Evolutionary conservation across 805 yeast genomes (phyloP).

Genomic region (Priceomyces melissophilus): DNA sequence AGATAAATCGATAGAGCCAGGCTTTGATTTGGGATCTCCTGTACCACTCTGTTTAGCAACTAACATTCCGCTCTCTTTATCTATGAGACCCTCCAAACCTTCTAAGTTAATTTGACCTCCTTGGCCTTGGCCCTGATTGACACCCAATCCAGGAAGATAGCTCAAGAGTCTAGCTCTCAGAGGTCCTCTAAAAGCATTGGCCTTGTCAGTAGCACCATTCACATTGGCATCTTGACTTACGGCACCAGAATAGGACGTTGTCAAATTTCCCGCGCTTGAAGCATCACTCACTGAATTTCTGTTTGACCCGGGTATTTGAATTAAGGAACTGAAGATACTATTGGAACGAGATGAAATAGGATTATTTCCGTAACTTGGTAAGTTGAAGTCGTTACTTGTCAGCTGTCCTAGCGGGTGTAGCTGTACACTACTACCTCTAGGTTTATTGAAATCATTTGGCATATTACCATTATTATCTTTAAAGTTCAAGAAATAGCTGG

Average conservation of each 20-base stretch:
- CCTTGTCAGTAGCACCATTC: slow-evolving; percentile 1
- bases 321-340: slow-evolving; percentile 36
- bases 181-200: slow-evolving; percentile 2
- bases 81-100: slow-evolving; percentile 30
- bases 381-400: slow-evolving; percentile 2
- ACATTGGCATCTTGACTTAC: slow-evolving; percentile 3
- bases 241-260: slow-evolving; percentile 1
- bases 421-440: slow-evolving; percentile 37
- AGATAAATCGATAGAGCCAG: slow-evolving; percentile 25
- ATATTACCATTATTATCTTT: slow-evolving; percentile 12
- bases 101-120: slow-evolving; percentile 22
- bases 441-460: slow-evolving; percentile 13
- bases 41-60: slow-evolving; percentile 24
- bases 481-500: slow-evolving; percentile 15
- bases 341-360: slow-evolving; percentile 31
- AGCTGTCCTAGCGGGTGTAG: slow-evolving; percentile 32
- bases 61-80: slow-evolving; percentile 31
- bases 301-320: slow-evolving; percentile 36
- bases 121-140: too few species aligned
- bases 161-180: slow-evolving; percentile 18
- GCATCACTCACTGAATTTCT: slow-evolving; percentile 31
- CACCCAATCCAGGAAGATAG: slow-evolving; percentile 10
- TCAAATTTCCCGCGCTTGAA: slow-evolving; percentile 4
- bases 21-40: slow-evolving; percentile 16
- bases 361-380: slow-evolving; percentile 9